These are phyloP conservation scores for Phyllosticta ampelicida DNA, from an alignment of 2,329 filamentous ascomycete genomes.

Conservation along the genomic window DNA sequence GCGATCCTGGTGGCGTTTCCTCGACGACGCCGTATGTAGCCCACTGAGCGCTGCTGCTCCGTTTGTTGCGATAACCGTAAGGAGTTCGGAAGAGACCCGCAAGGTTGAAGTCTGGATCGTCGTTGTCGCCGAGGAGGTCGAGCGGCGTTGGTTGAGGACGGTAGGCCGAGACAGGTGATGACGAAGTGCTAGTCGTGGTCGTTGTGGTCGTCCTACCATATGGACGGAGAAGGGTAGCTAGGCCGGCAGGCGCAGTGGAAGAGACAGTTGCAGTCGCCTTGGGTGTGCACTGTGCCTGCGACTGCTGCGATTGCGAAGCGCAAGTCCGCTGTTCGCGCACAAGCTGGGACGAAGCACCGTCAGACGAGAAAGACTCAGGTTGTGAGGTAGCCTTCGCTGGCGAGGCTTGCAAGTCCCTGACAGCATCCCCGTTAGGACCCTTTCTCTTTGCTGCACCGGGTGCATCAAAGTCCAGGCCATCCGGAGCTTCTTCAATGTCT, in stretches of 20 bases:
- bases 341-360: background rate
- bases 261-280: background rate
- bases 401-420: background rate
- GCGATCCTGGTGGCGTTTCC: background rate
- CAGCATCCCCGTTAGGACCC: background rate
- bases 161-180: background rate
- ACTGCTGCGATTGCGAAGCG: background rate
- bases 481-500: conserved; percentile 9
- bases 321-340: background rate
- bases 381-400: background rate
- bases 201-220: background rate
- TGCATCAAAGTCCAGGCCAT: too few species aligned
- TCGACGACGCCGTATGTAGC: background rate
- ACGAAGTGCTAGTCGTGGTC: background rate
- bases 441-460: too few species aligned
- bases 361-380: background rate
- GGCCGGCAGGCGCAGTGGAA: background rate
- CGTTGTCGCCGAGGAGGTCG: background rate
- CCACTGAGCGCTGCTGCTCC: background rate
- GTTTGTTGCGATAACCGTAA: background rate
- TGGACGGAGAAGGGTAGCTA: background rate
- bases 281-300: background rate
- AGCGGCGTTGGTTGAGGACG: background rate
- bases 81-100: background rate
- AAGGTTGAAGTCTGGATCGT: background rate